Percentiles rank a stretch among this genome's conserved stretches.
Evolutionary conservation across 306 rosid species (phyloP).

Genomic region (Vigna trinervia): DNA sequence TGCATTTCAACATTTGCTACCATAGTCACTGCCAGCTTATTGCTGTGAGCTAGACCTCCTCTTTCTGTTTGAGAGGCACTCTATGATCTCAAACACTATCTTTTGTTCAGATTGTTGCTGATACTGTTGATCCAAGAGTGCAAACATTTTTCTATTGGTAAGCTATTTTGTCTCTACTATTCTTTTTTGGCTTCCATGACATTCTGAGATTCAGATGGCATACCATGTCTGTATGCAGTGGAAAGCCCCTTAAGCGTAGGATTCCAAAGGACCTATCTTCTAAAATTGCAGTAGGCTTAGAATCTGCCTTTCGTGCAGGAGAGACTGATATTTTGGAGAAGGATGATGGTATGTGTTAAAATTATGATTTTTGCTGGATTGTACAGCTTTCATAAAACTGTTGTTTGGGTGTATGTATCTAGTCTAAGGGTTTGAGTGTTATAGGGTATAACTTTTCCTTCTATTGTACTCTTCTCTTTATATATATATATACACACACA

Average conservation of each 20-base stretch:
- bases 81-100: conserved; percentile 1
- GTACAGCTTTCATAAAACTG: no score
- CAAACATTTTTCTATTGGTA: conserved; percentile 72
- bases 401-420: no score
- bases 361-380: no score
- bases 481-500: no score
- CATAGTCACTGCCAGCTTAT: neutral
- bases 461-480: no score
- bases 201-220: conserved; percentile 36
- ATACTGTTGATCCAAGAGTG: conserved; percentile 75
- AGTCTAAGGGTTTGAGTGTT: no score
- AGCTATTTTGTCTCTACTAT: conserved; percentile 42
- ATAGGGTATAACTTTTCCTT: no score
- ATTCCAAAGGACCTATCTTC: conserved; percentile 49
- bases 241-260: conserved; percentile 67
- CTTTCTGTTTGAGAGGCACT: conserved; percentile 5
- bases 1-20: conserved; percentile 14
- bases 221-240: conserved; percentile 54
- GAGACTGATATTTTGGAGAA: conserved; percentile 59
- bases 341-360: conserved; percentile 67
- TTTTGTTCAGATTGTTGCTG: conserved; percentile 62
- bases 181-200: conserved; percentile 20
- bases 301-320: conserved; percentile 49
- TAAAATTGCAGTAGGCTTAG: conserved; percentile 47
- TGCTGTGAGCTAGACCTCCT: conserved; percentile 11